Conservation (phyloP, 1,284 basidiomycete species). For the Ceratobasidium sp. region DNA sequence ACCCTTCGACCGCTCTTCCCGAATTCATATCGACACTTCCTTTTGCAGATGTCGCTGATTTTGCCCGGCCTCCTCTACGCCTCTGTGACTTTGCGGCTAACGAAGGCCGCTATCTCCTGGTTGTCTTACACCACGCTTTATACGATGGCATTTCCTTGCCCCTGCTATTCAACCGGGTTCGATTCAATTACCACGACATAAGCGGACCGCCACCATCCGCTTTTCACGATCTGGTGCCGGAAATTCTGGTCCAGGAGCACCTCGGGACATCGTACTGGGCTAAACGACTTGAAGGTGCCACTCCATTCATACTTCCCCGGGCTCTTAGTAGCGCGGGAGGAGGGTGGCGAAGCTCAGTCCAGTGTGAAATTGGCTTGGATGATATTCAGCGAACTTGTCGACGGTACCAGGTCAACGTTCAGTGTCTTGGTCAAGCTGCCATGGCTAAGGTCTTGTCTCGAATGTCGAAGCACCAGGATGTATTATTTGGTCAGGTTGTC, state of each 20-base stretch:
- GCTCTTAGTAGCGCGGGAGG: slow-evolving; percentile 28
- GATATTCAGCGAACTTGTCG: slow-evolving; percentile 49
- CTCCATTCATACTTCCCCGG: slow-evolving; percentile 51
- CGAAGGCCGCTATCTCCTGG: slow-evolving; percentile 55
- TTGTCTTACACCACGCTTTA: slow-evolving; percentile 67
- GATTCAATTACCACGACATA: slow-evolving; percentile 56
- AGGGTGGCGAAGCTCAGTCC: slow-evolving; percentile 26
- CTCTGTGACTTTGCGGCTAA: slow-evolving; percentile 33
- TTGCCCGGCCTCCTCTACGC: slow-evolving; percentile 44
- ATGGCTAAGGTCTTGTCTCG: slow-evolving; percentile 62
- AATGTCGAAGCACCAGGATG: slow-evolving; percentile 56
- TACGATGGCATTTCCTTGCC: slow-evolving; percentile 65
- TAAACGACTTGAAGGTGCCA: slow-evolving; percentile 55
- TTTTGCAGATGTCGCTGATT: slow-evolving; percentile 48
- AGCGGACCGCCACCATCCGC: slow-evolving; percentile 52
- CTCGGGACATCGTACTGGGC: slow-evolving; percentile 62
- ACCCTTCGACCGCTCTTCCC: slow-evolving; percentile 47
- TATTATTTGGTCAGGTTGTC: slow-evolving; percentile 66
- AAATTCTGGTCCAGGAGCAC: slow-evolving; percentile 58
- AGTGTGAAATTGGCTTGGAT: slow-evolving; percentile 31
- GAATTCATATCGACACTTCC: slow-evolving; percentile 36
- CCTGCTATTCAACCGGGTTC: slow-evolving; percentile 58
- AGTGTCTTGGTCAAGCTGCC: slow-evolving; percentile 62
- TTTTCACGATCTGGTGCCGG: slow-evolving; percentile 59
- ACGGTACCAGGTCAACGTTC: slow-evolving; percentile 56